Evolutionary conservation across 164 flowering plant species (phyloP), one percentile per base, ranked within the genome.

Genomic region (Berberis thunbergii): DNA sequence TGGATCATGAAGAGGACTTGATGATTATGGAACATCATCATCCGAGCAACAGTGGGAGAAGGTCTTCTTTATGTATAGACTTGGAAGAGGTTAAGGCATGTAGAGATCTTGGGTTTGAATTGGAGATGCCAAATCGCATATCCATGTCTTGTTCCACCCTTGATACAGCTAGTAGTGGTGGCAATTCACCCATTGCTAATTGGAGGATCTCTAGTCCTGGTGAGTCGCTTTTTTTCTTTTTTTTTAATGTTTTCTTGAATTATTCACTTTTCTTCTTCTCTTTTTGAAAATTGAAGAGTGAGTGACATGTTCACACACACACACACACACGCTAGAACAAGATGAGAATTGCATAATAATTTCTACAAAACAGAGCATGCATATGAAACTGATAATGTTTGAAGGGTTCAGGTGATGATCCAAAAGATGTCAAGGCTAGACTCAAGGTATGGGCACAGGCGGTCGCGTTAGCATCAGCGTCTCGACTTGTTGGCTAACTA

Each of bases 401-500:
- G 55, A 26, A 26, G 26, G 40, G 40, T 74, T 59, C 74, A 86
- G 93, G 93, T 41, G 93, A 87, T 59, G 84, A 83, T 62, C 89
- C 93, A 4, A 68, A 74, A 57, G 93, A 87, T 42, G 86, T 87
- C 1, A 87, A 87, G 76, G 94, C 94, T 13, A 75, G 94, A 54
- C 84, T 87, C 60, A 83, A 78, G 78, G 81, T 87, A n/a, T 87
- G 94, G 94, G 94, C 94, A 38, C 94, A 87, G 67, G 89, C 85
- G 1, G 93, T 87, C 70, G 93, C 88, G 1, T 68, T 82, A 4
- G 85, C 75, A n/a, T 83, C 92, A 4, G 56, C 86, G 3, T 77
- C 83, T 39, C 71, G n/a, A 3, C 64, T 61, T 49, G 45, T 59
- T 44, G 49, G 49, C 62, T 59, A 44, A 59, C 49, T 7, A 2